A percentile compares a stretch with the other conserved stretches of the same genome.
phyloP scores from a whole-genome alignment of 768 basidiomycete species.

The Boletellus ananiceps region DNA sequence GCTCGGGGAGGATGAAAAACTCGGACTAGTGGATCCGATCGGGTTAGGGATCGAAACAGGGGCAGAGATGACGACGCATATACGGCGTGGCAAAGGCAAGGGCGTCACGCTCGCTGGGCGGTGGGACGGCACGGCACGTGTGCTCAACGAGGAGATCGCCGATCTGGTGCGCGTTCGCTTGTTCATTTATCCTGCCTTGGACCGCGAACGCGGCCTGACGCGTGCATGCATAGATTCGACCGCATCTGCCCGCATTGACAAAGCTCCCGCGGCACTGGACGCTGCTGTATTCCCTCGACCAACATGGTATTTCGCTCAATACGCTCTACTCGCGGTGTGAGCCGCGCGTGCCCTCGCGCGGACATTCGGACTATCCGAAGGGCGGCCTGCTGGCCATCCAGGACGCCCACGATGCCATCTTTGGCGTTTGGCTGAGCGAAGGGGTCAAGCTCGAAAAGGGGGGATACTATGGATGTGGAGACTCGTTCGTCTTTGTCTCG shows the following conservation, averaged over 20 bases:
- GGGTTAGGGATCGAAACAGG: constrained; percentile 43
- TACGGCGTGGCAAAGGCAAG: constrained; percentile 32
- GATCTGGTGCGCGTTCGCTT: constrained; percentile 49
- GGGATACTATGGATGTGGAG: constrained; percentile 84
- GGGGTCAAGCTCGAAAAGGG: constrained; percentile 50
- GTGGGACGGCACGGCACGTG: constrained; percentile 46
- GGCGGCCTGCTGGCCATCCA: constrained; percentile 60
- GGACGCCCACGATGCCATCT: constrained; percentile 59
- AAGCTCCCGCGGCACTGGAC: constrained; percentile 71
- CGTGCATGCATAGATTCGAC: constrained; percentile 51
- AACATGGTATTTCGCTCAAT: constrained; percentile 88
- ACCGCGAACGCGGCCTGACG: background rate
- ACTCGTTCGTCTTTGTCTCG: constrained; percentile 50
- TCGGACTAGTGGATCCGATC: constrained; percentile 34
- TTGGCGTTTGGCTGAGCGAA: constrained; percentile 84
- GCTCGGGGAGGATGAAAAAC: constrained; percentile 38
- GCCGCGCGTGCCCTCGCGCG: constrained; percentile 25
- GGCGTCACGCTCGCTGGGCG: constrained; percentile 52
- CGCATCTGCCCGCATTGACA: constrained; percentile 66
- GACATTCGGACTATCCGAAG: constrained; percentile 26
- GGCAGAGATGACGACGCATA: constrained; percentile 22
- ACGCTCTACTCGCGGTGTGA: constrained; percentile 77
- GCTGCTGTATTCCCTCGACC: constrained; percentile 86
- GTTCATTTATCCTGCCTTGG: background rate
- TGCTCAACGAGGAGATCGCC: constrained; percentile 53